Percentiles rank a stretch among this genome's conserved stretches.
These are phyloP conservation scores for Podaxis sp. DNA, from an alignment of 768 basidiomycete genomes.

Conservation along the genomic window DNA sequence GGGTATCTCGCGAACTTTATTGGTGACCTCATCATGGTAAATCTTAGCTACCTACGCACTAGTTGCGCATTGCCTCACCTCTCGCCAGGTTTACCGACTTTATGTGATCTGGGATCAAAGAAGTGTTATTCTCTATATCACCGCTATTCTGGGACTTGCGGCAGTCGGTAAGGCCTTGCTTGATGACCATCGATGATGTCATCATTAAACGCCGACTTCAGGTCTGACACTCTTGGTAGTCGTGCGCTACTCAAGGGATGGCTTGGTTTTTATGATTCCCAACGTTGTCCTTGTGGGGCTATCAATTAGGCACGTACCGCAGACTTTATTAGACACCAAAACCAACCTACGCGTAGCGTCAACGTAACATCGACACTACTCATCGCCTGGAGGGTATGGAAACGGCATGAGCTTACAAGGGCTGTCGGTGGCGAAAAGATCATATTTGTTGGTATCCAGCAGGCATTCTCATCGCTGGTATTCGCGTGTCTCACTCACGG, in stretches of 20 bases:
- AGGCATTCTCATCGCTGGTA: too few species aligned
- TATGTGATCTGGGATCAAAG: conserved; percentile 5
- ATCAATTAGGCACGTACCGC: neutral
- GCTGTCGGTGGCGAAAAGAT: neutral
- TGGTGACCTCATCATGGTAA: conserved; percentile 1
- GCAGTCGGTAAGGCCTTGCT: neutral
- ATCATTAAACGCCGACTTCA: neutral
- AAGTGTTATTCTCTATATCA: neutral
- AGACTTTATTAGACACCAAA: neutral
- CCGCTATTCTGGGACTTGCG: neutral
- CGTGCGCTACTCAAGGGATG: neutral
- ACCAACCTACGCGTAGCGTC: neutral
- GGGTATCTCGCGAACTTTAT: neutral
- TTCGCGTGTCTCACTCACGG: neutral
- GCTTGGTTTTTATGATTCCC: neutral
- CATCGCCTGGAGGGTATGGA: conserved; percentile 4
- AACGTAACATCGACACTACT: neutral
- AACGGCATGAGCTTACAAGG: neutral
- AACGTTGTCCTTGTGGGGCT: neutral
- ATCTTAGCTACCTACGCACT: neutral
- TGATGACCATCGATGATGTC: neutral
- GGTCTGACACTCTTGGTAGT: neutral
- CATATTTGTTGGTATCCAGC: neutral
- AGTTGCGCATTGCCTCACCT: neutral
- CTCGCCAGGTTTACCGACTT: neutral